These are phyloP conservation scores for Ensete ventricosum DNA, from an alignment of 176 grass and related monocot genomes.

Conservation along the genomic window DNA sequence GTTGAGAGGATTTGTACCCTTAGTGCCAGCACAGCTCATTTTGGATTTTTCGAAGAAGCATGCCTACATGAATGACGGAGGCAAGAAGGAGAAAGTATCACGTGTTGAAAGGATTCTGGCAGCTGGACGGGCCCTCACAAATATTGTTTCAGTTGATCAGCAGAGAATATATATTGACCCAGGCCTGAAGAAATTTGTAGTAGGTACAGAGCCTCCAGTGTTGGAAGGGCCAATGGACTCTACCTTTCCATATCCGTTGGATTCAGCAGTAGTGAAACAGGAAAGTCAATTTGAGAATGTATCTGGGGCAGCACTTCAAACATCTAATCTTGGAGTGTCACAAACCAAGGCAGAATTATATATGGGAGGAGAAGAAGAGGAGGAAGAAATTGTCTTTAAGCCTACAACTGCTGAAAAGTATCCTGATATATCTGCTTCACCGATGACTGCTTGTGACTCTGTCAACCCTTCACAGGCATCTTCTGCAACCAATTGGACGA, in stretches of 20 bases:
- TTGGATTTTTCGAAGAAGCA: constrained; percentile 84
- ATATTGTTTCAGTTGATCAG: constrained; percentile 51
- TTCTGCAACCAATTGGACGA: constrained; percentile 22
- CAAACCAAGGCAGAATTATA: constrained; percentile 23
- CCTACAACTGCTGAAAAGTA: constrained; percentile 45
- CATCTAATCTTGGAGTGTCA: constrained; percentile 15
- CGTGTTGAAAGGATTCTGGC: constrained; percentile 70
- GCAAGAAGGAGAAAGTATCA: constrained; percentile 48
- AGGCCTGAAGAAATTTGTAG: constrained; percentile 51
- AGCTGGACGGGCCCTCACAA: constrained; percentile 46
- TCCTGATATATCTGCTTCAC: constrained; percentile 14
- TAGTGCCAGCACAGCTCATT: constrained; percentile 68
- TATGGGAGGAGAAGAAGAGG: constrained; percentile 81
- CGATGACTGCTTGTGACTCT: constrained; percentile 16
- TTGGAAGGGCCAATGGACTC: constrained; percentile 9
- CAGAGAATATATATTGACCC: constrained; percentile 68
- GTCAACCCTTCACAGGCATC: constrained; percentile 27
- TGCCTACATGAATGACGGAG: constrained; percentile 45
- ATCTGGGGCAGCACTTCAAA: constrained; percentile 11
- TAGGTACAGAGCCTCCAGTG: constrained; percentile 44
- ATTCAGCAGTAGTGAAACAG: constrained; percentile 12
- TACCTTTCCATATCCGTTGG: constrained; percentile 4
- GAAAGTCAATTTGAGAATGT: constrained; percentile 13
- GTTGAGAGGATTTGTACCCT: constrained; percentile 77
- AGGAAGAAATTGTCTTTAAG: constrained; percentile 84